Conservation (phyloP, 2,329 filamentous ascomycete genomes). For the Aschersonia sp. region DNA sequence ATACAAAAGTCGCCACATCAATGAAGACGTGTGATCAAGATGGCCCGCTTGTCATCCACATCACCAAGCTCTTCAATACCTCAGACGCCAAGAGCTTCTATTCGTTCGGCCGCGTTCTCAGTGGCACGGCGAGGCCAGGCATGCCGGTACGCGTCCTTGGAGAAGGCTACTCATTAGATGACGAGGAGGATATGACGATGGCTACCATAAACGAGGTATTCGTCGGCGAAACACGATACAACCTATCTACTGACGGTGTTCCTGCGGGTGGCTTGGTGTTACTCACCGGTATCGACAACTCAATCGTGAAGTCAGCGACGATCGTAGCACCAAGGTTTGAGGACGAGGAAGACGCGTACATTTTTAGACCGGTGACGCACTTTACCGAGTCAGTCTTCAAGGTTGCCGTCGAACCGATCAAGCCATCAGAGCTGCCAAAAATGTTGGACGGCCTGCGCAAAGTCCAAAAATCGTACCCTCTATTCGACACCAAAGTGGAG, state of each 20-base stretch:
- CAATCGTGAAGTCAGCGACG: conserved; percentile 94
- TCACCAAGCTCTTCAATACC: conserved; percentile 88
- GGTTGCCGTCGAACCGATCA: conserved; percentile 94
- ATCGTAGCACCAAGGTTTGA: conserved; percentile 68
- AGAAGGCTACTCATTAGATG: conserved; percentile 89
- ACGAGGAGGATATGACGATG: conserved; percentile 91
- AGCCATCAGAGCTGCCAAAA: conserved; percentile 93
- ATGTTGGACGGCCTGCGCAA: conserved; percentile 96
- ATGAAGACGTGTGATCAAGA: conserved; percentile 79
- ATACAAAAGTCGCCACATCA: conserved; percentile 63
- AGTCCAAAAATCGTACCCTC: conserved; percentile 93
- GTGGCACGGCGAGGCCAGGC: conserved; percentile 72
- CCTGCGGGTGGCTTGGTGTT: conserved; percentile 89
- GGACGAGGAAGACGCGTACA: conserved; percentile 83
- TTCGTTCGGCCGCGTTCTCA: conserved; percentile 82
- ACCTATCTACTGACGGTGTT: conserved; percentile 78
- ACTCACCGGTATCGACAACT: conserved; percentile 89
- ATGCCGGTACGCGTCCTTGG: conserved; percentile 81
- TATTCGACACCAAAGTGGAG: conserved; percentile 93
- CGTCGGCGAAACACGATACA: conserved; percentile 87
- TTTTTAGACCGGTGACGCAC: conserved; percentile 84
- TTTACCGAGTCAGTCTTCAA: conserved; percentile 98
- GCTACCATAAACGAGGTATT: conserved; percentile 76
- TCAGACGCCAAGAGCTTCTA: conserved; percentile 83
- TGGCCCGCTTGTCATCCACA: conserved; percentile 77